phyloP scores from a whole-genome alignment of 2,329 filamentous ascomycete genomes.

The Aspergillus puulaauensis region DNA sequence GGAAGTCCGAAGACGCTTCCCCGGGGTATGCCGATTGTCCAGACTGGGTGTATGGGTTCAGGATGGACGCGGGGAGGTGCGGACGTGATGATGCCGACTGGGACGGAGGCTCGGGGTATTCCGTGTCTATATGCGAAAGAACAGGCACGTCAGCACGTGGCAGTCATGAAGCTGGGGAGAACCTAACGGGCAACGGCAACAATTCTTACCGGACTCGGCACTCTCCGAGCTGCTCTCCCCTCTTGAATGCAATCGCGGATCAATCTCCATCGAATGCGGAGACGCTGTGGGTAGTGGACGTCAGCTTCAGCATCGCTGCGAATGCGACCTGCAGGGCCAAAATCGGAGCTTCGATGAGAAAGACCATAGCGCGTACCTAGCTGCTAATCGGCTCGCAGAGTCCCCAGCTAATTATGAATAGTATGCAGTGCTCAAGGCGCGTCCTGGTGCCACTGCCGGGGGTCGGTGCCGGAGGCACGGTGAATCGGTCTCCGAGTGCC shows the following conservation, averaged over 20 bases:
- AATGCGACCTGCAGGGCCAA: not conserved
- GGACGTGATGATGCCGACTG: slow-evolving; percentile 18
- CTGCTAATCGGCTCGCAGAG: not conserved
- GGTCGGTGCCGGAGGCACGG: not conserved
- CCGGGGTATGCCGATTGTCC: slow-evolving; percentile 7
- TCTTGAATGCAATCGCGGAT: slow-evolving; percentile 30
- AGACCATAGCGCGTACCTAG: not conserved
- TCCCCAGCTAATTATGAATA: not conserved
- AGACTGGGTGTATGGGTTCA: slow-evolving; percentile 13
- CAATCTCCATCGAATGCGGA: slow-evolving; percentile 32
- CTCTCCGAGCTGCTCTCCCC: slow-evolving; percentile 18
- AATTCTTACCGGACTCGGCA: slow-evolving; percentile 2
- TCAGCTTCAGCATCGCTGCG: slow-evolving; percentile 9
- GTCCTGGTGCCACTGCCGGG: not conserved
- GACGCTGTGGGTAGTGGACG: slow-evolving; percentile 7
- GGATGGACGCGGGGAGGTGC: slow-evolving; percentile 14
- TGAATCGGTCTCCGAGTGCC: slow-evolving; percentile 6
- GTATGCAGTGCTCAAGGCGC: slow-evolving; percentile 19
- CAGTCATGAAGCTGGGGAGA: not conserved
- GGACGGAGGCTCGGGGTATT: slow-evolving; percentile 31
- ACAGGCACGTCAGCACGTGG: slow-evolving; percentile 7
- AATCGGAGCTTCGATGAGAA: not conserved
- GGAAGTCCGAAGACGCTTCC: slow-evolving; percentile 1
- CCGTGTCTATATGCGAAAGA: slow-evolving; percentile 11
- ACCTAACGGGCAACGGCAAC: slow-evolving; percentile 4